A percentile compares a stretch with the other conserved stretches of the same genome.
These are phyloP conservation scores for Carallia pectinifolia DNA, from an alignment of 345 rosid genomes.

Conservation along the genomic window DNA sequence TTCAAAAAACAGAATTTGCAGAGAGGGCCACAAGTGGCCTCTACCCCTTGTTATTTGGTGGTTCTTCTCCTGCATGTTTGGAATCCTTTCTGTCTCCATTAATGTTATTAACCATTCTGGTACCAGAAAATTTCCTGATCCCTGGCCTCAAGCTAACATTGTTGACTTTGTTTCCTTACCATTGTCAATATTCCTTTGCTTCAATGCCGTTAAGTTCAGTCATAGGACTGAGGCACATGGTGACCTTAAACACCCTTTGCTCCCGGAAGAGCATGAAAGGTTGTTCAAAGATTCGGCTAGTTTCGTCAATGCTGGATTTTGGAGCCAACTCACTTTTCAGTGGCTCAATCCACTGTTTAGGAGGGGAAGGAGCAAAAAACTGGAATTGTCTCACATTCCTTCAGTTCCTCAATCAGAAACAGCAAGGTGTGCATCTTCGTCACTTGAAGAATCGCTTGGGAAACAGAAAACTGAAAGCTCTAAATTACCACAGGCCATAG, in stretches of 20 bases:
- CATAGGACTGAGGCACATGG: background rate
- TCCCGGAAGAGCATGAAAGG: slow-evolving; percentile 18
- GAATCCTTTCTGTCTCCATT: slow-evolving; percentile 26
- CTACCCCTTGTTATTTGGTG: slow-evolving; percentile 51
- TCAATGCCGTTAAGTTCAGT: slow-evolving; percentile 19
- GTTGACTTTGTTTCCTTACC: slow-evolving; percentile 47
- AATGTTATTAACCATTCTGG: slow-evolving; percentile 23
- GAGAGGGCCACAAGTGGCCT: slow-evolving; percentile 41
- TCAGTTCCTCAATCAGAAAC: slow-evolving; percentile 53
- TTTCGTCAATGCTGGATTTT: slow-evolving; percentile 42
- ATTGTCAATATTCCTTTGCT: slow-evolving; percentile 35
- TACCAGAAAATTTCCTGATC: slow-evolving; percentile 22
- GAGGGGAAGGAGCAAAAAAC: slow-evolving; percentile 40
- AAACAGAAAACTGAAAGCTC: slow-evolving; percentile 34
- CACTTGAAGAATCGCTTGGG: slow-evolving; percentile 47
- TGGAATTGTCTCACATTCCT: slow-evolving; percentile 51
- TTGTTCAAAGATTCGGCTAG: slow-evolving; percentile 10
- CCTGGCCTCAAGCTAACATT: slow-evolving; percentile 25
- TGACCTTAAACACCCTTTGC: slow-evolving; percentile 36
- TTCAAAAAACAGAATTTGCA: slow-evolving; percentile 19
- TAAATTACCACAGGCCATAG: slow-evolving; percentile 40
- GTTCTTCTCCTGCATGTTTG: slow-evolving; percentile 34
- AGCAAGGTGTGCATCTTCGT: slow-evolving; percentile 43
- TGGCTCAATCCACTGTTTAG: slow-evolving; percentile 62
- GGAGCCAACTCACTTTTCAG: slow-evolving; percentile 45